These are phyloP conservation scores for Eremochloa ophiuroides DNA, from an alignment of 176 grass and related monocot species.

Conservation along the genomic window DNA sequence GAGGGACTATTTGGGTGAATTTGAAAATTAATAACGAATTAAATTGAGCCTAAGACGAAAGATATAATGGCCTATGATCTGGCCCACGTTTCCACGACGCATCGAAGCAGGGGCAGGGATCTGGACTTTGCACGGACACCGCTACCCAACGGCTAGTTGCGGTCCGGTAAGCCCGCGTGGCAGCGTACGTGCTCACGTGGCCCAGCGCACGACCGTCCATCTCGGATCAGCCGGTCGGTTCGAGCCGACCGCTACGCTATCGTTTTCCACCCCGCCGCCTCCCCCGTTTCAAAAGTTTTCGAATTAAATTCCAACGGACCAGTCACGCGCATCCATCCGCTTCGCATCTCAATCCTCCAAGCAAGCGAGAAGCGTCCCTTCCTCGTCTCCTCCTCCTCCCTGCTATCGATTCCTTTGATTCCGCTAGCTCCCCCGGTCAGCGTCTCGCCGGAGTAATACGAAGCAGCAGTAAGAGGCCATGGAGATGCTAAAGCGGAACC, in stretches of 20 bases:
- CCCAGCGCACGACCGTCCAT: background rate
- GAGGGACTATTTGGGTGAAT: no score
- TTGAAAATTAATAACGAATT: no score
- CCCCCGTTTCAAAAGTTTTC: constrained; percentile 33
- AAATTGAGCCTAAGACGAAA: no score
- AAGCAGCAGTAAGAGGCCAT: constrained; percentile 11
- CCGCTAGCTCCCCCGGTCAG: background rate
- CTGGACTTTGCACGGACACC: background rate
- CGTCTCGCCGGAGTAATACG: background rate
- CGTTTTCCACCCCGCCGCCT: background rate
- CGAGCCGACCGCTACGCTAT: background rate
- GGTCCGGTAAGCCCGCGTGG: background rate
- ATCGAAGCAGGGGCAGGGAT: background rate
- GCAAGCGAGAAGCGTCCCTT: background rate
- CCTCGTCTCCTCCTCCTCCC: background rate
- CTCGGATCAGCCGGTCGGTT: background rate
- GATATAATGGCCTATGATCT: no score
- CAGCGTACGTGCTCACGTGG: background rate
- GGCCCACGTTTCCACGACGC: background rate
- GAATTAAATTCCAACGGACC: constrained; percentile 39
- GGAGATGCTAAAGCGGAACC: constrained; percentile 49
- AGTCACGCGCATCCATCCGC: background rate
- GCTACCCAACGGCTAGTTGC: constrained; percentile 23
- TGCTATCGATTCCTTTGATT: background rate
- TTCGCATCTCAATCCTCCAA: background rate